Conservation (phyloP, 2,329 filamentous ascomycete genomes). For the Aspergillus quadricinctus region DNA sequence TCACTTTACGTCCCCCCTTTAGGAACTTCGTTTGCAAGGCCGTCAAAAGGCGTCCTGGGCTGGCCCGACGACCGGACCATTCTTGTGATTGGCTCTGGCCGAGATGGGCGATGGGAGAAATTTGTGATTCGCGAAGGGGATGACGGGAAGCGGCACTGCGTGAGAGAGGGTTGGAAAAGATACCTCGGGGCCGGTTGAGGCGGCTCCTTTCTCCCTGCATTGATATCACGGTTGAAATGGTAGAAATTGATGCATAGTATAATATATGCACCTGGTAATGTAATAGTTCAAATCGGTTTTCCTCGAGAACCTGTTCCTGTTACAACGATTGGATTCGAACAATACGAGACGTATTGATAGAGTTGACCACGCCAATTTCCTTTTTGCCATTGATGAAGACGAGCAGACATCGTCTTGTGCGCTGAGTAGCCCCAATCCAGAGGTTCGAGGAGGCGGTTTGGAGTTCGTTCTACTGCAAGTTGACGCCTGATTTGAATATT, state of each 20-base stretch:
- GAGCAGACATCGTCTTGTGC: background rate
- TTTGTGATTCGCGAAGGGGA: conserved; percentile 68
- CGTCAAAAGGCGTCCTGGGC: conserved; percentile 78
- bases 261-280: conserved; percentile 1
- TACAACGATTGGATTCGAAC: background rate
- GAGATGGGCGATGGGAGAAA: conserved; percentile 82
- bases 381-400: background rate
- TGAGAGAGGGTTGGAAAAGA: conserved; percentile 76
- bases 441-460: background rate
- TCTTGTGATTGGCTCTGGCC: conserved; percentile 72
- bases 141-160: conserved; percentile 62
- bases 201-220: background rate
- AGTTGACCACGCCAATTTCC: background rate
- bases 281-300: background rate
- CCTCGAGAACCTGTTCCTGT: background rate
- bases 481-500: background rate
- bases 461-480: background rate
- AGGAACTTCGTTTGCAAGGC: conserved; percentile 52
- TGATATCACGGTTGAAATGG: background rate
- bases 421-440: background rate
- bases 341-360: background rate
- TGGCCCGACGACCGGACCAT: conserved; percentile 75
- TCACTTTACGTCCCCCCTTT: conserved; percentile 46
- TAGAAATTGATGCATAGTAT: background rate
- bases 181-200: conserved; percentile 54